Base-by-base conservation (phyloP, 345 rosid species). In the Carallia pectinifolia region DNA sequence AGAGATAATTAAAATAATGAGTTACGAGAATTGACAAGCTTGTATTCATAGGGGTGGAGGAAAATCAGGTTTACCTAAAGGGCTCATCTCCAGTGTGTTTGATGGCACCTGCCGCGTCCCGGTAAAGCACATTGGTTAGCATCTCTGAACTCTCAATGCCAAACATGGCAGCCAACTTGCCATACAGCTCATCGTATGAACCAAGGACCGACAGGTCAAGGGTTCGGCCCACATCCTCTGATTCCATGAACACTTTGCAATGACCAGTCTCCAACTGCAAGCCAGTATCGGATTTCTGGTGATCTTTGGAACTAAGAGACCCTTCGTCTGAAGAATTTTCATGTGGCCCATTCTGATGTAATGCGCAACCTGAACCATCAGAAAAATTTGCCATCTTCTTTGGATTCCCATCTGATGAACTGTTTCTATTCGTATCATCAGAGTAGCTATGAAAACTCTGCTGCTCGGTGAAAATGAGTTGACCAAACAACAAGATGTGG, bases 161-260 rank as follows among this genome's bases (percentile, higher is more conserved):
- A 67, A 87, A 94, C 92, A 91, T 87, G 74, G 84, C 81, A 23
- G 89, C 85, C 23, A 91, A 82, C 71, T 91, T 89, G 67, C 84
- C 61, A 38, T 83, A 72, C 64, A 93, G 77, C 75, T 94, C 97
- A 58, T 89, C 89, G 2, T 94, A 94, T 5, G 98, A 94, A 38
- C 93, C 80, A 10, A 94, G 83, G 66, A 76, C 81, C 0, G 97
- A 87, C 13, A 94, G 74, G 76, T 94, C 94, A 40, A 94, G 86
- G 1, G 95, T 91, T 71, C 97, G 82, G 23, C 96, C 97, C 4
- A 91, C 87, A 27, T 89, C 88, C 23, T 94, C 98, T 0, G 96
- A 88, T 77, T 91, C 93, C 93, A 88, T 74, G 69, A 89, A 94
- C 53, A 94, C 95, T 79, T 91, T 91, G 85, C 98, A 91, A 38